Percentiles rank a stretch among this genome's conserved stretches.
Conservation (phyloP, 768 basidiomycete genomes). For the Mycena metata region DNA sequence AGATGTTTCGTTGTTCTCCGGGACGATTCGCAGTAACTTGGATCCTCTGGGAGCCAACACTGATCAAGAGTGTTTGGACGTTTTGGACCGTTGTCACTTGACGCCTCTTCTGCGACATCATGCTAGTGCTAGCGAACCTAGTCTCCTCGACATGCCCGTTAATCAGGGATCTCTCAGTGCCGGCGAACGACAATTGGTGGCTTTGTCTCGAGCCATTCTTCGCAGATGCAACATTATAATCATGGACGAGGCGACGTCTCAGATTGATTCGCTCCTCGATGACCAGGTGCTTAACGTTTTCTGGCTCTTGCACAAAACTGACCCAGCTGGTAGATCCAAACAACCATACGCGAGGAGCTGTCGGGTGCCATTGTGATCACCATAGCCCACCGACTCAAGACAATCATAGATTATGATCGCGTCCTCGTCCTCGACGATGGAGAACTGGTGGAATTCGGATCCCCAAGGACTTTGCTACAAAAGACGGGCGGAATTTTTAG, state of each 20-base stretch:
- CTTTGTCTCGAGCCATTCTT: constrained; percentile 77
- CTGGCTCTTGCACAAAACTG: not conserved
- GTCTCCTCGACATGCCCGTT: constrained; percentile 71
- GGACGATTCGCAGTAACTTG: constrained; percentile 79
- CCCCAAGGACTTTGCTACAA: constrained; percentile 68
- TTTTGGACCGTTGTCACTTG: constrained; percentile 76
- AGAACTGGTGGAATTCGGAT: constrained; percentile 81
- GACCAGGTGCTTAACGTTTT: constrained; percentile 62
- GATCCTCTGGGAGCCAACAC: constrained; percentile 75
- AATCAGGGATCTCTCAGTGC: constrained; percentile 78
- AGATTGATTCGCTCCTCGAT: constrained; percentile 79
- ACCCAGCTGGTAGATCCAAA: constrained; percentile 66
- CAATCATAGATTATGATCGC: constrained; percentile 82
- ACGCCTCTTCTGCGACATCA: constrained; percentile 57
- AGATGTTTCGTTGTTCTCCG: constrained; percentile 81
- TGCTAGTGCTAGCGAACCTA: constrained; percentile 48
- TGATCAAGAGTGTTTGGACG: constrained; percentile 73
- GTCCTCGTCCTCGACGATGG: constrained; percentile 83
- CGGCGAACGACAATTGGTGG: constrained; percentile 83
- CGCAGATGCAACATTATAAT: constrained; percentile 76
- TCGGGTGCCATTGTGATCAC: constrained; percentile 81
- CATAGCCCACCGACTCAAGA: constrained; percentile 85
- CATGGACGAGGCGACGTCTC: constrained; percentile 85
- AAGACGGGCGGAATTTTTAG: constrained; percentile 72
- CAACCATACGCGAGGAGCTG: constrained; percentile 81